Base-by-base conservation (phyloP, 208 protist genomes). In the Trypanosoma grayi region DNA sequence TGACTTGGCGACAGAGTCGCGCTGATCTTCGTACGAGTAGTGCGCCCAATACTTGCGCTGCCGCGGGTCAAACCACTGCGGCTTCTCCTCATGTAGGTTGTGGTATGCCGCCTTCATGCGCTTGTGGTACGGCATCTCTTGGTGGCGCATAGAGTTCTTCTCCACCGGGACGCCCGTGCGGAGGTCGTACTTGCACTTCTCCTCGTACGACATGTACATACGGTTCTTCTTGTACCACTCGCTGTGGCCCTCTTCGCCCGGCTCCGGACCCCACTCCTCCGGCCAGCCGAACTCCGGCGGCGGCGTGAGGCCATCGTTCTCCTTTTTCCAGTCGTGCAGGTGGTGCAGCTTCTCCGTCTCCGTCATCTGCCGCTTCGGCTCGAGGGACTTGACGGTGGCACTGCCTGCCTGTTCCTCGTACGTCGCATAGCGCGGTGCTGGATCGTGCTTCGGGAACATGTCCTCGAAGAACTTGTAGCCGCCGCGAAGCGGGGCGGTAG, bases 151-250 rank as follows among this genome's bases (percentile, higher is more conserved):
- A 11, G 83, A 77, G 67, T 92, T 92, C 48, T 88, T 90, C 65
- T 94, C 82, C 5, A 94, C 79, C 14, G 88, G 88, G 30, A 94
- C 88, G 1, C 88, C 85, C 4, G 61, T 61, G 25, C 88, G 80
- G 22, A 94, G 48, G 57, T 92, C 82, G 51, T 86, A 92, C 59
- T 84, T 83, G 11, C 75, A 75, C 62, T 92, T 92, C 28, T 94
- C 88, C 63, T 94, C 88, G 53, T 92, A 90, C 24, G 82, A 90
- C 88, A 94, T 94, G 73, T 91, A 94, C 85, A 91, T 89, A 31
- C 88, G 79, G 41, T 90, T 85, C 67, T 94, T 94, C 66, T 90
- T 84, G 78, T 94, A 94, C 75, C 81, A 94, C 52, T 77, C 73
- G 28, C 70, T 90, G 64, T 94, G 88, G 6, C 88, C 88, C 45